phyloP scores from a whole-genome alignment of 139 green algal species.

The Axilococcus clingmanii region DNA sequence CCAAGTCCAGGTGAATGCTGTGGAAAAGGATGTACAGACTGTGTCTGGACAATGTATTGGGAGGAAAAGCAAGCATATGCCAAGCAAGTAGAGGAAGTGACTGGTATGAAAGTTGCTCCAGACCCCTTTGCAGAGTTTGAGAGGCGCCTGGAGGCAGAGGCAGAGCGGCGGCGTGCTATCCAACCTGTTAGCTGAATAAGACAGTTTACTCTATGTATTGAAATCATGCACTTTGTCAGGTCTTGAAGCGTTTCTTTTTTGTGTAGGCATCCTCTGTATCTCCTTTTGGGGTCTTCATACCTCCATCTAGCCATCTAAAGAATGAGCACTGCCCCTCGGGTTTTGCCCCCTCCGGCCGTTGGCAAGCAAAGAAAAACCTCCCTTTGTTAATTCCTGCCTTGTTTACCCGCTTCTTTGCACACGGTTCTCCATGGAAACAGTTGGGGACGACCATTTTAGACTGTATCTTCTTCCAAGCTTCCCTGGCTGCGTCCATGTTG shows the following conservation, averaged over 20 bases:
- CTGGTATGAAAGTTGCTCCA: not conserved
- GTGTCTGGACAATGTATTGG: constrained; percentile 26
- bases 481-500: not conserved
- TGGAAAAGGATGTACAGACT: constrained; percentile 21
- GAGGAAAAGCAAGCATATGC: constrained; percentile 12
- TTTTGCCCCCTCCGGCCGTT: not conserved
- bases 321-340: constrained; percentile 25
- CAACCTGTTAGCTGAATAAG: not conserved
- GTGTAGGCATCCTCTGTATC: no score
- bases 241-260: no score
- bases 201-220: not conserved
- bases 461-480: constrained; percentile 19
- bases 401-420: constrained; percentile 37
- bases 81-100: not conserved
- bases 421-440: constrained; percentile 35
- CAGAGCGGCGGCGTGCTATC: not conserved
- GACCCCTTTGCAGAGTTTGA: constrained; percentile 22
- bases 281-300: not conserved
- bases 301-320: constrained; percentile 28
- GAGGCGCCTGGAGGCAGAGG: constrained; percentile 5
- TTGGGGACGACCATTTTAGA: constrained; percentile 21
- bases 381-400: constrained; percentile 33
- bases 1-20: constrained; percentile 12
- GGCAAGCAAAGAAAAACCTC: constrained; percentile 28
- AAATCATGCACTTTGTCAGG: not conserved